Evolutionary conservation across 257 asterid species (phyloP).

Genomic region (Capsicum baccatum): DNA sequence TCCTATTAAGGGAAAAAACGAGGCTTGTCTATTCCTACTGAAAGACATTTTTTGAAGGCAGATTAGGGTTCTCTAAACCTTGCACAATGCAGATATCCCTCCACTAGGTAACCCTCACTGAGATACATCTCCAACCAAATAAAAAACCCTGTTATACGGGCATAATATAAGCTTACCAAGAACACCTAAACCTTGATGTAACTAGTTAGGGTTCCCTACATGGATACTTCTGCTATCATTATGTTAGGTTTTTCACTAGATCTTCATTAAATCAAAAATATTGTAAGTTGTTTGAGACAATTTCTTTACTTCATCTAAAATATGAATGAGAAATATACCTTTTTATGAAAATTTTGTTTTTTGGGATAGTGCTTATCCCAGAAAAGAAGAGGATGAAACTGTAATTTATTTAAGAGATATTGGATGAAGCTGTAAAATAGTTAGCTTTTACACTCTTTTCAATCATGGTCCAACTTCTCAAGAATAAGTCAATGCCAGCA

Average conservation of each 20-base stretch:
- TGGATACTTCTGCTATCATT: not conserved
- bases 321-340: not conserved
- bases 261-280: not conserved
- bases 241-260: not conserved
- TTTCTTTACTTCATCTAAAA: not conserved
- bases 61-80: conserved; percentile 4
- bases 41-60: not conserved
- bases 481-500: conserved; percentile 7
- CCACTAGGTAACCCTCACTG: not conserved
- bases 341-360: not conserved
- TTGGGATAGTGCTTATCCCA: not conserved
- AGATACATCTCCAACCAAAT: conserved; percentile 12
- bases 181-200: not conserved
- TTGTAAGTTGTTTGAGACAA: not conserved
- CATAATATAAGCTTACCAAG: not conserved
- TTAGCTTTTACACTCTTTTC: conserved; percentile 2
- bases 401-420: not conserved
- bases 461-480: conserved; percentile 22
- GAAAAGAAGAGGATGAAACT: not conserved
- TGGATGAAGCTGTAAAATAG: not conserved
- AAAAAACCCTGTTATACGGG: not conserved
- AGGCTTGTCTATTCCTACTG: not conserved
- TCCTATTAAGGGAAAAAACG: not conserved
- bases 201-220: not conserved
- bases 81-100: not conserved